phyloP scores from a whole-genome alignment of 345 rosid species.

The Aquilaria malaccensis region DNA sequence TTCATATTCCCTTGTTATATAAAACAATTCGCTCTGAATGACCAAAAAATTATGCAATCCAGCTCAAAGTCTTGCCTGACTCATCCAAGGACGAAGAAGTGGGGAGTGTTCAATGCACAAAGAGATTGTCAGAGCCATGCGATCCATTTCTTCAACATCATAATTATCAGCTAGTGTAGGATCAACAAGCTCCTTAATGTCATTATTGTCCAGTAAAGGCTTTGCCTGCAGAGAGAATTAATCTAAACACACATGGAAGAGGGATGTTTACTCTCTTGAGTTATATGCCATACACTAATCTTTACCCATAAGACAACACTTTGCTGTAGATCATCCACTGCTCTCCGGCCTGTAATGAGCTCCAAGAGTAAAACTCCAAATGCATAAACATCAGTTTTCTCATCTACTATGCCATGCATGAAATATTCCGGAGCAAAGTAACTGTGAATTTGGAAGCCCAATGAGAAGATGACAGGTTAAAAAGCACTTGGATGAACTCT shows the following conservation, averaged over 20 bases:
- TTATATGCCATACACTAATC: not conserved
- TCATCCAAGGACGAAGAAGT: conserved; percentile 79
- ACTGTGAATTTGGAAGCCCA: conserved; percentile 28
- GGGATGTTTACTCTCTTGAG: not conserved
- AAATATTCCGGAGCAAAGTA: conserved; percentile 94
- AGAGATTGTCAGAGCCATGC: conserved; percentile 64
- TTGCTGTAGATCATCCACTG: conserved; percentile 56
- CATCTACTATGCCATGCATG: conserved; percentile 91
- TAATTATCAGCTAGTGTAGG: conserved; percentile 51
- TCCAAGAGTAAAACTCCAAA: conserved; percentile 89
- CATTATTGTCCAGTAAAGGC: conserved; percentile 57
- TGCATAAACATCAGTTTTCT: conserved; percentile 87
- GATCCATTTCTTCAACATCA: conserved; percentile 57
- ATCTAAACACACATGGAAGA: conserved; percentile 7
- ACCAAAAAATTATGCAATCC: not conserved
- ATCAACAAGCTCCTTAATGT: conserved; percentile 47
- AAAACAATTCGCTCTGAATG: not conserved
- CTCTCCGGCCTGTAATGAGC: conserved; percentile 74
- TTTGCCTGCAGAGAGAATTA: conserved; percentile 48
- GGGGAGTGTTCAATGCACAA: conserved; percentile 80
- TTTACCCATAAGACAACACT: conserved; percentile 82
- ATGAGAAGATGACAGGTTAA: conserved; percentile 1
- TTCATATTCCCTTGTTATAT: not conserved
- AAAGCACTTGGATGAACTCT: not conserved
- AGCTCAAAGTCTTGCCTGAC: conserved; percentile 43